phyloP scores from a whole-genome alignment of 345 rosid genomes.

The Abelmoschus esculentus region DNA sequence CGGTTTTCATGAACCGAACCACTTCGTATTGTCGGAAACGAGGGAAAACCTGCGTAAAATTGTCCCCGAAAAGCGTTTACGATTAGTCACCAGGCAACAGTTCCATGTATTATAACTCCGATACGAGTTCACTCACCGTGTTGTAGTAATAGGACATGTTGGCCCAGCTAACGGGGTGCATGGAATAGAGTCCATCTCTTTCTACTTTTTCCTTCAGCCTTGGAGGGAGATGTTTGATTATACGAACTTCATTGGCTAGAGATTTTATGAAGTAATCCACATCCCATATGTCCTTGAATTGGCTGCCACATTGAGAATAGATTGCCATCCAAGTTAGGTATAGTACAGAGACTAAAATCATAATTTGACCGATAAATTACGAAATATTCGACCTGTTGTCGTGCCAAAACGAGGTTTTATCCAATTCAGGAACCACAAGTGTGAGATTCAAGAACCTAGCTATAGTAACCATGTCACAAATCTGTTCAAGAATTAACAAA shows the following conservation, averaged over 20 bases:
- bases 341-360: not conserved
- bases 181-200: conserved; percentile 41
- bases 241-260: conserved; percentile 77
- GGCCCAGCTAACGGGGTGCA: conserved; percentile 92
- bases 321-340: no score
- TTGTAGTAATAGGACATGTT: conserved; percentile 64
- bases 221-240: conserved; percentile 68
- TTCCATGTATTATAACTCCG: not conserved
- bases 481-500: conserved; percentile 33
- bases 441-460: conserved; percentile 83
- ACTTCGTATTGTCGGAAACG: conserved; percentile 62
- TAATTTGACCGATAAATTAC: not conserved
- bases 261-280: conserved; percentile 79
- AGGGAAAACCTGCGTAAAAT: conserved; percentile 69
- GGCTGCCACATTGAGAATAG: conserved; percentile 29
- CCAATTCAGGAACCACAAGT: conserved; percentile 78
- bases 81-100: not conserved
- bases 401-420: conserved; percentile 86
- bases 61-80: not conserved
- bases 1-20: conserved; percentile 68
- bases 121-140: conserved; percentile 18
- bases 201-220: conserved; percentile 55
- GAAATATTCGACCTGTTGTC: conserved; percentile 58
- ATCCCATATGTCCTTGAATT: conserved; percentile 83
- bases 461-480: conserved; percentile 86